Percentiles rank a stretch among this genome's conserved stretches.
Conservation (phyloP, 371 early-diverging fungal species). For the Apophysomyces variabilis region DNA sequence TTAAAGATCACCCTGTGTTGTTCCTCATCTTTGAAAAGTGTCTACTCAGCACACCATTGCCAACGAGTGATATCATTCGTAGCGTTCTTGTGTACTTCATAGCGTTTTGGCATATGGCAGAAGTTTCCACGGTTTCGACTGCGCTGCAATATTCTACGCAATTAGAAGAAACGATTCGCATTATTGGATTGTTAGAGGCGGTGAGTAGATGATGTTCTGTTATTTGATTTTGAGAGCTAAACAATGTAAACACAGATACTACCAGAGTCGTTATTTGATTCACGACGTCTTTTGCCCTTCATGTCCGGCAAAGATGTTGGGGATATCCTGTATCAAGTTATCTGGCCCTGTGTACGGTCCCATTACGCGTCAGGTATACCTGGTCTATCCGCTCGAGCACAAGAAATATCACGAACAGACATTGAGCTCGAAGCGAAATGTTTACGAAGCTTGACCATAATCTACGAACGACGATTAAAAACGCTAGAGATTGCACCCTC, state of each 20-base stretch:
- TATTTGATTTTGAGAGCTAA: not conserved
- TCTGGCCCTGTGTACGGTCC: slow-evolving; percentile 47
- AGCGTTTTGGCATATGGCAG: slow-evolving; percentile 53
- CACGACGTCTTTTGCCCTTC: slow-evolving; percentile 37
- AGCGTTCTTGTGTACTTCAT: slow-evolving; percentile 51
- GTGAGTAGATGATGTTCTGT: slow-evolving; percentile 20
- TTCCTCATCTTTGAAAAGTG: slow-evolving; percentile 44
- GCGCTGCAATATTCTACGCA: slow-evolving; percentile 45
- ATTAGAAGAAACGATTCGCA: slow-evolving; percentile 40
- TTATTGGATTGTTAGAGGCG: slow-evolving; percentile 26
- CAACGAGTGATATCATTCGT: slow-evolving; percentile 34
- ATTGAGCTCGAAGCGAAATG: slow-evolving; percentile 30
- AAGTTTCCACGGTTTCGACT: slow-evolving; percentile 34
- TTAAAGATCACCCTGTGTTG: slow-evolving; percentile 51
- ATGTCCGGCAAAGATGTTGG: slow-evolving; percentile 44
- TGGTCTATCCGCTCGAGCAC: not conserved
- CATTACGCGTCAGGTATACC: slow-evolving; percentile 18
- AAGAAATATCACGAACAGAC: slow-evolving; percentile 4
- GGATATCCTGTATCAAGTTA: slow-evolving; percentile 30
- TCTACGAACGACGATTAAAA: slow-evolving; percentile 27
- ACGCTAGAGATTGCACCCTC: slow-evolving; percentile 20
- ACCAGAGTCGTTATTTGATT: slow-evolving; percentile 27
- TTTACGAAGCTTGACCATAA: slow-evolving; percentile 15
- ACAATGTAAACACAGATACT: slow-evolving; percentile 16
- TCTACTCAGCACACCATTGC: slow-evolving; percentile 13